Conservation (phyloP, 495 filamentous ascomycete genomes). For the Daldinia childiae region DNA sequence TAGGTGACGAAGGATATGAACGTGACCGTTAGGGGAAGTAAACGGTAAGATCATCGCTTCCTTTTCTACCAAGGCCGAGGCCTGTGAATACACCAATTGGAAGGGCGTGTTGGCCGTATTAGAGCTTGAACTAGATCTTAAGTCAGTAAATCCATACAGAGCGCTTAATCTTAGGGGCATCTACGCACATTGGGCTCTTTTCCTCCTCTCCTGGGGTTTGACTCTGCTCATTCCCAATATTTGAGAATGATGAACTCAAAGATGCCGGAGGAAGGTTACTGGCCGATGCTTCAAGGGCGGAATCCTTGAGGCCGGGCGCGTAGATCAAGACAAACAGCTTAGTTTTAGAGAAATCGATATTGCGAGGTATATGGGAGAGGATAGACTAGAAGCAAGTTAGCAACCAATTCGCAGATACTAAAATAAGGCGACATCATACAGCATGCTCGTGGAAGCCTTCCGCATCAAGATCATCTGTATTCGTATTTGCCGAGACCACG, state of each 20-base stretch:
- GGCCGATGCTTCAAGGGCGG: slow-evolving; percentile 57
- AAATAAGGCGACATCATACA: slow-evolving; percentile 61
- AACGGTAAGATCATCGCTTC: slow-evolving; percentile 89
- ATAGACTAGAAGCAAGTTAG: slow-evolving; percentile 70
- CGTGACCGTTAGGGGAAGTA: slow-evolving; percentile 76
- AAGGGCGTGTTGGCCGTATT: slow-evolving; percentile 65
- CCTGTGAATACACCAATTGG: slow-evolving; percentile 79
- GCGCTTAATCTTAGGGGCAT: not conserved
- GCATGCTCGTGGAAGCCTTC: slow-evolving; percentile 77
- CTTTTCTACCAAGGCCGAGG: slow-evolving; percentile 78
- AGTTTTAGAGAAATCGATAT: slow-evolving; percentile 71
- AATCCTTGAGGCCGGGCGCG: slow-evolving; percentile 78
- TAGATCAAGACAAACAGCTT: slow-evolving; percentile 90
- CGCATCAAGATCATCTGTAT: slow-evolving; percentile 66
- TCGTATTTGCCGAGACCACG: slow-evolving; percentile 80
- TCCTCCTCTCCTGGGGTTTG: slow-evolving; percentile 72
- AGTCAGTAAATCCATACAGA: slow-evolving; percentile 33
- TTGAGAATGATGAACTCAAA: slow-evolving; percentile 86
- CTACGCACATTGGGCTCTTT: slow-evolving; percentile 62
- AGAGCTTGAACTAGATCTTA: slow-evolving; percentile 42
- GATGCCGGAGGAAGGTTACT: slow-evolving; percentile 66
- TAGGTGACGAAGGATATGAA: slow-evolving; percentile 85
- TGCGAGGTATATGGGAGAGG: slow-evolving; percentile 83
- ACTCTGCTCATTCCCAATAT: slow-evolving; percentile 80
- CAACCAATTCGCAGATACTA: not conserved